phyloP scores from a whole-genome alignment of 2,329 filamentous ascomycete species.

The Diaporthe destruens region DNA sequence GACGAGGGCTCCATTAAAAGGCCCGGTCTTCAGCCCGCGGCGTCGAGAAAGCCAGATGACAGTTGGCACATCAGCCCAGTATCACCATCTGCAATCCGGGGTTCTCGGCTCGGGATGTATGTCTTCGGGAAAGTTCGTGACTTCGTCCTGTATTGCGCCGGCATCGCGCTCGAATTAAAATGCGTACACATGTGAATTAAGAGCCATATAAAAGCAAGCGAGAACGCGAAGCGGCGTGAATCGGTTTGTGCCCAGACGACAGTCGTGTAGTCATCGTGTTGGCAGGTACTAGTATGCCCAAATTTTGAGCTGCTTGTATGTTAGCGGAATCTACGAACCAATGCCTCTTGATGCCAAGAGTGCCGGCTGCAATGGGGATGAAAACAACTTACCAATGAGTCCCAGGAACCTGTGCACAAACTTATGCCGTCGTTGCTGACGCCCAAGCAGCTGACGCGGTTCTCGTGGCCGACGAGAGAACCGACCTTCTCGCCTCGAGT shows the following conservation, averaged over 20 bases:
- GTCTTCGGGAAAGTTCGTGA: conserved; percentile 57
- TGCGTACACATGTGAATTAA: conserved; percentile 56
- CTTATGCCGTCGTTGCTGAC: conserved; percentile 99
- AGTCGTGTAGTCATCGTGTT: conserved; percentile 45
- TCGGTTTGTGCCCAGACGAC: conserved; percentile 48
- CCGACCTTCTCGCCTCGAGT: conserved; percentile 97
- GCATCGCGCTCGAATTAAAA: conserved; percentile 56
- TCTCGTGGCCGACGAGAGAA: conserved; percentile 96
- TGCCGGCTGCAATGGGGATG: neutral
- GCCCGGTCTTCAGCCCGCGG: conserved; percentile 21
- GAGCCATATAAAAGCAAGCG: conserved; percentile 50
- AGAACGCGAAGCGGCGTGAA: conserved; percentile 45
- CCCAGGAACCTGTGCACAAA: conserved; percentile 99
- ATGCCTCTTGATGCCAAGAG: conserved; percentile 46
- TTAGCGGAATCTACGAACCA: conserved; percentile 47
- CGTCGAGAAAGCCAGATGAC: conserved; percentile 42
- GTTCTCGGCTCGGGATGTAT: conserved; percentile 48
- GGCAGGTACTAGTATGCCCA: conserved; percentile 77
- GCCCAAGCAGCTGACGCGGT: conserved; percentile 97
- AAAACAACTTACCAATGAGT: conserved; percentile 87
- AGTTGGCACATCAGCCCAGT: conserved; percentile 45
- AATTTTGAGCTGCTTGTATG: conserved; percentile 77
- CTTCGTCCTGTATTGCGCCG: conserved; percentile 61
- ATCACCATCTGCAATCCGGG: conserved; percentile 45
- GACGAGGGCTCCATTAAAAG: conserved; percentile 29